A percentile compares a stretch with the other conserved stretches of the same genome.
phyloP scores from a whole-genome alignment of 2,329 filamentous ascomycete genomes.

The Curvularia hawaiiensis region DNA sequence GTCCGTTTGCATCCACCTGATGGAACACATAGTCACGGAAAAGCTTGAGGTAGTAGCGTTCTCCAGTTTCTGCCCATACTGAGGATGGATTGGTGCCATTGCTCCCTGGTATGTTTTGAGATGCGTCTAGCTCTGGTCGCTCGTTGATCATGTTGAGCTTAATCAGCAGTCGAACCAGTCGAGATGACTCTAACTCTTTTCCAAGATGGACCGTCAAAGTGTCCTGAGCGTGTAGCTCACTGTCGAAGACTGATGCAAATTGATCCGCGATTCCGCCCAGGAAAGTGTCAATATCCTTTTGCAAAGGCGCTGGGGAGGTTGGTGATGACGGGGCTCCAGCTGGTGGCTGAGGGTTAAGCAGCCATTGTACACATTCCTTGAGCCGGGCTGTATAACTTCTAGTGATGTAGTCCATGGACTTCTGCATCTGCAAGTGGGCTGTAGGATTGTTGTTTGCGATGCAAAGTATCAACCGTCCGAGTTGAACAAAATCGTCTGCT shows the following conservation, averaged over 20 bases:
- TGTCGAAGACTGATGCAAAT: slow-evolving; percentile 76
- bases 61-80: slow-evolving; percentile 89
- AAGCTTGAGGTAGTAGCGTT: slow-evolving; percentile 89
- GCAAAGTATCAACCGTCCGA: slow-evolving; percentile 83
- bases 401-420: slow-evolving; percentile 76
- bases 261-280: slow-evolving; percentile 79
- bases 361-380: slow-evolving; percentile 79
- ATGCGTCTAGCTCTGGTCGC: slow-evolving; percentile 80
- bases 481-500: slow-evolving; percentile 82
- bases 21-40: slow-evolving; percentile 98
- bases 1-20: slow-evolving; percentile 84
- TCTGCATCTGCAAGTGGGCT: slow-evolving; percentile 66
- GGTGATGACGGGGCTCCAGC: slow-evolving; percentile 38
- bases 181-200: slow-evolving; percentile 87
- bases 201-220: slow-evolving; percentile 72
- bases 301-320: slow-evolving; percentile 41
- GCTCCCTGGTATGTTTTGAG: slow-evolving; percentile 52
- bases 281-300: slow-evolving; percentile 80
- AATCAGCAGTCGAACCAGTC: slow-evolving; percentile 76
- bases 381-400: slow-evolving; percentile 79
- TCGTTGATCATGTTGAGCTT: slow-evolving; percentile 92
- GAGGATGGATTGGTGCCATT: slow-evolving; percentile 36
- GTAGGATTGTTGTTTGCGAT: slow-evolving; percentile 72
- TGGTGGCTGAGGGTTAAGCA: slow-evolving; percentile 64
- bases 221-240: slow-evolving; percentile 79